These are phyloP conservation scores for Tolypocladium tundrense DNA, from an alignment of 2,329 filamentous ascomycete species.

Conservation along the genomic window DNA sequence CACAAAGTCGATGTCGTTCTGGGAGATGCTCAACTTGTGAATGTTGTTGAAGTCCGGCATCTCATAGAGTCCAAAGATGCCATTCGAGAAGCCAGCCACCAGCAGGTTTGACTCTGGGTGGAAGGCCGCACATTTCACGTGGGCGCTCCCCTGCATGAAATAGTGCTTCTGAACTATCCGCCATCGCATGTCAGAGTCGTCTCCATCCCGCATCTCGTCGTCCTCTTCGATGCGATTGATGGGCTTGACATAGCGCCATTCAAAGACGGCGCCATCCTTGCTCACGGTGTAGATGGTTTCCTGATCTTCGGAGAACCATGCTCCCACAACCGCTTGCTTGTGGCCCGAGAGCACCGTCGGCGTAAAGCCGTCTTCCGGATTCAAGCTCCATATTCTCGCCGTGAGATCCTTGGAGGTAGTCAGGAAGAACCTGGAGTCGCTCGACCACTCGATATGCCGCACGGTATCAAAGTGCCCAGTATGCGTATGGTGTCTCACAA, in stretches of 20 bases:
- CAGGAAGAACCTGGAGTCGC: constrained; percentile 90
- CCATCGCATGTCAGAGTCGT: constrained; percentile 66
- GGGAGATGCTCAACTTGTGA: constrained; percentile 85
- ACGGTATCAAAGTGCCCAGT: constrained; percentile 84
- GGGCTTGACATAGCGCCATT: constrained; percentile 73
- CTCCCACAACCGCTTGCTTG: constrained; percentile 79
- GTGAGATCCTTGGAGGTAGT: constrained; percentile 88
- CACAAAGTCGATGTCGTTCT: constrained; percentile 92
- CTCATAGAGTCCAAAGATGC: constrained; percentile 88
- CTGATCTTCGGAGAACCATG: constrained; percentile 93
- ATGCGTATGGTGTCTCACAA: constrained; percentile 78
- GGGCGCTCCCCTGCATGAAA: constrained; percentile 84
- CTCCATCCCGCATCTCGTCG: constrained; percentile 49
- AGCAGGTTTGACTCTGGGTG: constrained; percentile 81
- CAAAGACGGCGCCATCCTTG: constrained; percentile 92
- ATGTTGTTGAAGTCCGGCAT: constrained; percentile 94
- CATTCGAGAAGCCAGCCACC: constrained; percentile 94
- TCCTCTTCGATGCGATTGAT: constrained; percentile 44
- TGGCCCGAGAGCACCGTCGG: constrained; percentile 88
- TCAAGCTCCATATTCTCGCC: constrained; percentile 86
- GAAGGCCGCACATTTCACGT: constrained; percentile 82
- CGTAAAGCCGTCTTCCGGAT: constrained; percentile 76
- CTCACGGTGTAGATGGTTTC: constrained; percentile 94
- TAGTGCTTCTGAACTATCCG: constrained; percentile 85
- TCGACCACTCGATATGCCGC: constrained; percentile 85